These are phyloP conservation scores for Populus davidiana DNA, from an alignment of 345 rosid species.

Conservation along the genomic window DNA sequence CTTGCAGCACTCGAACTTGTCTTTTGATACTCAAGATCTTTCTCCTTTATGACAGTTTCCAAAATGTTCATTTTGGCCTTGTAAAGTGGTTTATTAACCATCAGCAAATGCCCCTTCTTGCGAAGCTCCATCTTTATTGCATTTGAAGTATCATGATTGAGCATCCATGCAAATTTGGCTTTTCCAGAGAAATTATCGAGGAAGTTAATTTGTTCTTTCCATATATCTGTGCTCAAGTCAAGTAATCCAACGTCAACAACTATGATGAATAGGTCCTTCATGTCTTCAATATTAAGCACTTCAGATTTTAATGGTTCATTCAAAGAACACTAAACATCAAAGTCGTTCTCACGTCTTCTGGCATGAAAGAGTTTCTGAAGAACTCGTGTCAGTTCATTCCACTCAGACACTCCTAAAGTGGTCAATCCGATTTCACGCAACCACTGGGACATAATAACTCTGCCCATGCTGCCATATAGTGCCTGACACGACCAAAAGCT, in stretches of 20 bases:
- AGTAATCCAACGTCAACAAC: conserved; percentile 78
- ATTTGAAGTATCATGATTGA: conserved; percentile 79
- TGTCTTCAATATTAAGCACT: conserved; percentile 34
- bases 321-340: conserved; percentile 39
- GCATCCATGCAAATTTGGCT: conserved; percentile 82
- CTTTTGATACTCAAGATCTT: conserved; percentile 33
- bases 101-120: conserved; percentile 64
- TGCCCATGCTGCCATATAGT: conserved; percentile 56
- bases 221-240: conserved; percentile 83
- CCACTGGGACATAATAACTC: conserved; percentile 66
- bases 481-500: no score
- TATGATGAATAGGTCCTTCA: conserved; percentile 48
- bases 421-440: conserved; percentile 56
- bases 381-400: conserved; percentile 77
- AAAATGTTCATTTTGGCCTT: conserved; percentile 85
- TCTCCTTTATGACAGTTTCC: conserved; percentile 63
- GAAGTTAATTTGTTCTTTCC: conserved; percentile 82
- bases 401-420: conserved; percentile 67
- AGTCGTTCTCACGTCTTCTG: conserved; percentile 31
- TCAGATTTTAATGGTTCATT: conserved; percentile 42
- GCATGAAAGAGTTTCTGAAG: conserved; percentile 55
- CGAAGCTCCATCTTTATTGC: conserved; percentile 72
- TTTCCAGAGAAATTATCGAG: conserved; percentile 61
- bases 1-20: conserved; percentile 28
- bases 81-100: conserved; percentile 83